These are phyloP conservation scores for Trichoderma virens DNA, from an alignment of 495 filamentous ascomycete genomes.

Conservation along the genomic window DNA sequence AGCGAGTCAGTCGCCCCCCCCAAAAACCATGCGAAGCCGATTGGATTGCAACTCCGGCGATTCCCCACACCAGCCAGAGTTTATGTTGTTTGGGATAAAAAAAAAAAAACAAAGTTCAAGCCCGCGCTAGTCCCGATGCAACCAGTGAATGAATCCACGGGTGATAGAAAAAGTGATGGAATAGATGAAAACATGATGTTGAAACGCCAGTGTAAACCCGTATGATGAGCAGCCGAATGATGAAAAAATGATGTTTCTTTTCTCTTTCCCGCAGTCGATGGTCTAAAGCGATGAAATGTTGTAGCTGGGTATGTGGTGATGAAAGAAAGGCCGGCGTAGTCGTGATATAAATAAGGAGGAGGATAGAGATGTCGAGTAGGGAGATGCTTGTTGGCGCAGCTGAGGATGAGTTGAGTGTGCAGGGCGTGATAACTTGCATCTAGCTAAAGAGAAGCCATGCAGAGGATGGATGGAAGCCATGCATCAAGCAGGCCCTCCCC, in stretches of 20 bases:
- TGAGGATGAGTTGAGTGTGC: background rate
- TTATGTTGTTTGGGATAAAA: too few species aligned
- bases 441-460: too few species aligned
- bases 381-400: background rate
- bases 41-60: too few species aligned
- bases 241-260: background rate
- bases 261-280: background rate
- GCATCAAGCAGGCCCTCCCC: background rate
- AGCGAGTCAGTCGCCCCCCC: too few species aligned
- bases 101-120: background rate
- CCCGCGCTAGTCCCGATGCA: background rate
- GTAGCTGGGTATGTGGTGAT: background rate
- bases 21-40: too few species aligned
- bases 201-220: background rate
- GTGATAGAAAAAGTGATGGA: too few species aligned
- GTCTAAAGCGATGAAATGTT: background rate
- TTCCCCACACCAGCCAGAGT: too few species aligned
- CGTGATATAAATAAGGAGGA: background rate
- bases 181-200: background rate
- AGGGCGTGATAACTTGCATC: background rate
- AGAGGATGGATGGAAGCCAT: background rate
- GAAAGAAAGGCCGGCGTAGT: background rate
- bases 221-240: too few species aligned
- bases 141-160: constrained; percentile 6
- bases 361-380: background rate